These are phyloP conservation scores for Lasiosphaeris hirsuta DNA, from an alignment of 495 filamentous ascomycete species.

Conservation along the genomic window DNA sequence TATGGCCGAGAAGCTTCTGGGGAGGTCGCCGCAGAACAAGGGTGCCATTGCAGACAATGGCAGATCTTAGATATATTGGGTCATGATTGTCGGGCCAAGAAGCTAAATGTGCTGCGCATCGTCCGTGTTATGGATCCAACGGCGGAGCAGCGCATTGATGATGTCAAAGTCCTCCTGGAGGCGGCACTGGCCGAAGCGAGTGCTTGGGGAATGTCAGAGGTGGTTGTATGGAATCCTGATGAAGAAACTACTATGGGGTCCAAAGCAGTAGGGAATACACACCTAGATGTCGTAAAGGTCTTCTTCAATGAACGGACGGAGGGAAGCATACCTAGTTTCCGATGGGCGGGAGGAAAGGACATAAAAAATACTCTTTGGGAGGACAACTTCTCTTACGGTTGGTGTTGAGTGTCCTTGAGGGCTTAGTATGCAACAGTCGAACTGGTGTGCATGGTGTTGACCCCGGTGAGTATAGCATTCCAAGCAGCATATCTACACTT, in stretches of 20 bases:
- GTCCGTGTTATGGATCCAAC: slow-evolving; percentile 40
- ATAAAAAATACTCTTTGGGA: slow-evolving; percentile 67
- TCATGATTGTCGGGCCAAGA: slow-evolving; percentile 51
- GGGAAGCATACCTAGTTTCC: slow-evolving; percentile 43
- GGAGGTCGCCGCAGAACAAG: slow-evolving; percentile 52
- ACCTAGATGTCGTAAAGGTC: slow-evolving; percentile 30
- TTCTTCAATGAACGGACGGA: slow-evolving; percentile 41
- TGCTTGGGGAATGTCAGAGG: slow-evolving; percentile 34
- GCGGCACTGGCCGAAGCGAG: slow-evolving; percentile 40
- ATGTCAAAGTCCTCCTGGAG: slow-evolving; percentile 49
- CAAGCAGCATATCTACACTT: too few species aligned
- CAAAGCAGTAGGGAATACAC: slow-evolving; percentile 39
- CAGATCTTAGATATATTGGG: slow-evolving; percentile 63
- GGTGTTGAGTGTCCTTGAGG: slow-evolving; percentile 55
- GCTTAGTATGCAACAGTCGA: too few species aligned
- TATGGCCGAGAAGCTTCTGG: slow-evolving; percentile 48
- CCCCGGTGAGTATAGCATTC: too few species aligned
- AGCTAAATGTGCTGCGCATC: slow-evolving; percentile 71
- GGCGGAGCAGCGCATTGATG: slow-evolving; percentile 48
- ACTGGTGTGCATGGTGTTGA: too few species aligned
- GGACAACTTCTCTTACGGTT: slow-evolving; percentile 82
- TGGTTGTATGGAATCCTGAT: slow-evolving; percentile 49
- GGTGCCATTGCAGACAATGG: slow-evolving; percentile 56
- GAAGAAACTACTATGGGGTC: slow-evolving; percentile 20
- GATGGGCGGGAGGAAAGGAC: slow-evolving; percentile 41